Conservation (phyloP, 495 filamentous ascomycete species). For the Penicillium canariense region DNA sequence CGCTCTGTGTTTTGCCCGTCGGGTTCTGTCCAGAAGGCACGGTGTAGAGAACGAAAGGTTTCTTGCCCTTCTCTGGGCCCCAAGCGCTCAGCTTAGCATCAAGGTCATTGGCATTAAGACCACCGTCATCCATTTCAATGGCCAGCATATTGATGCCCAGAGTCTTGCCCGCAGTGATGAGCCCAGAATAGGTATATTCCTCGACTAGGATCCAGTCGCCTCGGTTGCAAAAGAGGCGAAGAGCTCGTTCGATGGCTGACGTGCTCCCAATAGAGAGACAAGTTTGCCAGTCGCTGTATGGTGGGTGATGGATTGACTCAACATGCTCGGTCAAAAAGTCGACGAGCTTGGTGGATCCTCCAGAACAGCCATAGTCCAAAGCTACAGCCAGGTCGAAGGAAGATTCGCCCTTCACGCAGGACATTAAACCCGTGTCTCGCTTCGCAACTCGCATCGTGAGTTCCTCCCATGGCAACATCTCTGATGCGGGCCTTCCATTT, state of each 20-base stretch:
- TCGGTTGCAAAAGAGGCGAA: conserved; percentile 67
- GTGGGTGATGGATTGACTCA: conserved; percentile 57
- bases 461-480: background rate
- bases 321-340: conserved; percentile 18
- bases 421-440: background rate
- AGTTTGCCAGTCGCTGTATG: conserved; percentile 82
- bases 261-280: conserved; percentile 75
- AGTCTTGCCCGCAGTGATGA: conserved; percentile 64
- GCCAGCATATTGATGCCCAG: conserved; percentile 3
- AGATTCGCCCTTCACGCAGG: background rate
- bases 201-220: conserved; percentile 76
- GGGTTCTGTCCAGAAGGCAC: conserved; percentile 82
- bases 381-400: background rate
- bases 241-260: conserved; percentile 68
- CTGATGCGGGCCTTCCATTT: background rate
- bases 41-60: conserved; percentile 64
- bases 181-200: conserved; percentile 81
- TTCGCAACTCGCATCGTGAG: background rate
- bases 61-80: conserved; percentile 58
- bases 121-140: conserved; percentile 68
- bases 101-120: conserved; percentile 63
- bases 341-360: conserved; percentile 17
- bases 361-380: conserved; percentile 13
- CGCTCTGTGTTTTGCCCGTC: conserved; percentile 79
- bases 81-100: conserved; percentile 67